These are phyloP conservation scores for Dissophora globulifera DNA, from an alignment of 192 early-diverging fungal genomes.

Conservation along the genomic window DNA sequence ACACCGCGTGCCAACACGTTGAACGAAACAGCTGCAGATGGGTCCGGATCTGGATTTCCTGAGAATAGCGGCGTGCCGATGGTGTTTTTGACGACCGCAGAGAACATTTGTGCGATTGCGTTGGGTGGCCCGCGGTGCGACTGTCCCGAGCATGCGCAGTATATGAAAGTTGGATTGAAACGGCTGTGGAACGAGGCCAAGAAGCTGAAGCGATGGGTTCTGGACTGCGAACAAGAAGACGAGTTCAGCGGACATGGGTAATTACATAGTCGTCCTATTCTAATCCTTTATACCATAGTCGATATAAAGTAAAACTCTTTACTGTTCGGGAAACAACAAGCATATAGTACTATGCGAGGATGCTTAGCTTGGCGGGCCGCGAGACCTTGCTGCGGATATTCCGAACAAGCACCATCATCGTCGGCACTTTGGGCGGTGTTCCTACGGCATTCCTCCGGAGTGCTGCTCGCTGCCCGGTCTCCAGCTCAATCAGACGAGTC, in stretches of 20 bases:
- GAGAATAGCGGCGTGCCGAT: conserved; percentile 10
- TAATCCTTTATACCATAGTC: too few relatives aligned
- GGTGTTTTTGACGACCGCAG: conserved; percentile 39
- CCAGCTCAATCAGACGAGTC: conserved; percentile 50
- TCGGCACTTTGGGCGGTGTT: conserved; percentile 17
- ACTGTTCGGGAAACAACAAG: neutral
- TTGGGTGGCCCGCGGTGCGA: conserved; percentile 34
- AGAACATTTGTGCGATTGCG: conserved; percentile 28
- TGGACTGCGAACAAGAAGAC: conserved; percentile 18
- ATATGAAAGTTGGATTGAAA: conserved; percentile 32
- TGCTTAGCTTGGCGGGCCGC: conserved; percentile 57
- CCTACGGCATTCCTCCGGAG: conserved; percentile 1
- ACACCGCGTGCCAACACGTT: too few relatives aligned
- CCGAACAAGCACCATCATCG: conserved; percentile 63
- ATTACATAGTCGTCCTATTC: too few relatives aligned
- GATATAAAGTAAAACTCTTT: too few relatives aligned
- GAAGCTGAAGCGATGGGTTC: conserved; percentile 43
- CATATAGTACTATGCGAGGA: conserved; percentile 25
- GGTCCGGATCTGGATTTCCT: too few relatives aligned
- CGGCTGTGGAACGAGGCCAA: conserved; percentile 33
- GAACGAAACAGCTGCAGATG: too few relatives aligned
- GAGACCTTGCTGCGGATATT: conserved; percentile 60
- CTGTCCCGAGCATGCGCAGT: conserved; percentile 23
- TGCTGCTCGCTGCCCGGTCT: conserved; percentile 35
- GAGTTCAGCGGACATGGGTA: conserved; percentile 18